A percentile compares a stretch with the other conserved stretches of the same genome.
Conservation (phyloP, 163 green algal genomes). For the Chlorella variabilis region DNA sequence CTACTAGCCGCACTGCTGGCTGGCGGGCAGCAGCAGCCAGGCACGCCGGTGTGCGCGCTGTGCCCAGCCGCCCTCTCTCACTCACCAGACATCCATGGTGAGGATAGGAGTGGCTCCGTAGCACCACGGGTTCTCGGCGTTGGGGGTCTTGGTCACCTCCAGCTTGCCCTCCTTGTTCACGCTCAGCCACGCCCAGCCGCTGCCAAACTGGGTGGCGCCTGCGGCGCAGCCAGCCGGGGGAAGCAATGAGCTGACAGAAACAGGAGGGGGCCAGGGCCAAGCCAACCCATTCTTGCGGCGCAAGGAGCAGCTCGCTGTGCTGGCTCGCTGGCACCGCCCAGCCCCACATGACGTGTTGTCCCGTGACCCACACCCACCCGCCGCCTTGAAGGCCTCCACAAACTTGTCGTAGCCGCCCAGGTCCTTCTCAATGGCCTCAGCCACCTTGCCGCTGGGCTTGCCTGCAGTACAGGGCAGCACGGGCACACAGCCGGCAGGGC, state of each 20-base stretch:
- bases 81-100: slow-evolving; percentile 74
- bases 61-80: no score
- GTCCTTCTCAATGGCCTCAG: slow-evolving; percentile 60
- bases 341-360: no score
- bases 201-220: slow-evolving; percentile 63
- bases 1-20: no score
- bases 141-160: slow-evolving; percentile 74
- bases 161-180: slow-evolving; percentile 50
- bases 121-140: slow-evolving; percentile 71
- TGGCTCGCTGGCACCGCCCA: no score
- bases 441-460: slow-evolving; percentile 52
- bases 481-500: neutral
- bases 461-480: slow-evolving; percentile 49
- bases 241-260: neutral
- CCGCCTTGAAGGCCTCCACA: slow-evolving; percentile 65
- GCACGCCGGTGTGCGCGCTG: no score
- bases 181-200: slow-evolving; percentile 63
- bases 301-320: no score
- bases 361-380: slow-evolving; percentile 50
- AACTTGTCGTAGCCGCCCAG: slow-evolving; percentile 70
- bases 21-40: no score
- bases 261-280: no score
- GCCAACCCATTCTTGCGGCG: no score
- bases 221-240: neutral
- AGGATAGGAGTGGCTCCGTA: slow-evolving; percentile 64